Base-by-base conservation (phyloP, 2,329 filamentous ascomycete species). In the Ophiocordyceps polyrhachis-furcata region DNA sequence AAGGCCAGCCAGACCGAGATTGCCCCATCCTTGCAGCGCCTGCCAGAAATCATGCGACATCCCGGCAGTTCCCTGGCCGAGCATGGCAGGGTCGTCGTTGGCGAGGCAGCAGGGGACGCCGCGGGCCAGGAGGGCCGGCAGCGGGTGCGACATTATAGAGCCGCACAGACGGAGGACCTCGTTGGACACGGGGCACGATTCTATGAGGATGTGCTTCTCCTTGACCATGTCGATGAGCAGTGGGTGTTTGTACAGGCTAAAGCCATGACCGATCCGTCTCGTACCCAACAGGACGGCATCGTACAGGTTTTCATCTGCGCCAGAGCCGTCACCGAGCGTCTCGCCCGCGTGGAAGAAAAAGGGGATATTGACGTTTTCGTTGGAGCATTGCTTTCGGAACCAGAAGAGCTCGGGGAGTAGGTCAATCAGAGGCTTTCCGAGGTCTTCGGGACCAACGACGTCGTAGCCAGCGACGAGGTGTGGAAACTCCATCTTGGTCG, bases 271-370 rank as follows among this genome's bases (percentile, higher is more conserved):
- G 49, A 98, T 93, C 47, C 91, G 76, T 44, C 89, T 71, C 0
- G 87, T 89, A 3, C 87, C 88, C 6, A 96, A 73, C 9, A 95
- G 66, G 14, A 96, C 72, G 1, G 87, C 87, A 58, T 95, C 88
- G 58, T 87, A 94, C 3, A 96, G 71, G 60, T 95, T 95, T 49
- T 64, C 55, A 55, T 95, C 88, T 0, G 82, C 81, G 19, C 69
- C 70, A 52, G 78, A 79, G 25, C 86, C 87, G 49, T 69, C 65
- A 21, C 85, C 86, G 1, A 93, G 74, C 31, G 79, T 85, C 62
- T 95, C 88, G 50, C 88, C 89, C 0, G 89, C 88, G 59, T 95
- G 88, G 66, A 96, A 93, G 68, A 93, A 93, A 67, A 95, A 94
- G 1, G 89, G 89, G 11, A 98, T 78, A 43, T 86, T 76, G 35